phyloP scores from a whole-genome alignment of 179 eudicot species.

The Patellifolia procumbens region DNA sequence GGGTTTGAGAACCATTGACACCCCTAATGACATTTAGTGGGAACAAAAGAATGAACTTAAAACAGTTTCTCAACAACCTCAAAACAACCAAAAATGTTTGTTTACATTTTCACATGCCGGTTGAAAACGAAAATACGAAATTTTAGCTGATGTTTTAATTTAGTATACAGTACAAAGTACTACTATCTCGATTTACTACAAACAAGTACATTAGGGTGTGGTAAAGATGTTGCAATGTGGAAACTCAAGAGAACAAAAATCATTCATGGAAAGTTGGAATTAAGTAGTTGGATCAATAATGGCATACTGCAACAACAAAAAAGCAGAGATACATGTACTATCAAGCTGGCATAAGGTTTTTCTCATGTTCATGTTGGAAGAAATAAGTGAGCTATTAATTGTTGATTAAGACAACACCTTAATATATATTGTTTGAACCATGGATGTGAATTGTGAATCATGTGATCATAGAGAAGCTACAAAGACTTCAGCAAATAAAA shows the following conservation, averaged over 20 bases:
- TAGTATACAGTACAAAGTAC: neutral
- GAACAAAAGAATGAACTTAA: too few relatives aligned
- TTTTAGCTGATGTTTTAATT: too few relatives aligned
- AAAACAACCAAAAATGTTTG: neutral
- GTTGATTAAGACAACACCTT: neutral
- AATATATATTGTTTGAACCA: neutral
- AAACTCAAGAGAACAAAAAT: neutral
- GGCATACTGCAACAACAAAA: neutral
- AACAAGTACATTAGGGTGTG: neutral
- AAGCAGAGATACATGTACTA: neutral
- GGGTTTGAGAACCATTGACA: too few relatives aligned
- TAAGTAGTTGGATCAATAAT: constrained; percentile 1
- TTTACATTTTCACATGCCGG: neutral
- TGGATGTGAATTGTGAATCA: too few relatives aligned
- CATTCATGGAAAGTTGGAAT: neutral
- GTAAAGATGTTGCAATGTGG: neutral
- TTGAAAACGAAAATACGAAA: neutral
- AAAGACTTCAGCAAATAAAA: too few relatives aligned
- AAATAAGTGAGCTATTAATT: neutral
- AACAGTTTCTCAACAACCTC: neutral
- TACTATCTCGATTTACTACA: neutral
- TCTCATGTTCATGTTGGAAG: neutral
- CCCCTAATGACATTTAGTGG: too few relatives aligned
- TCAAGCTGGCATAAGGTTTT: neutral
- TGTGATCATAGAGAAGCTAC: neutral